Base-by-base conservation (phyloP, 2,329 filamentous ascomycete genomes). In the Dactylellina leptospora region DNA sequence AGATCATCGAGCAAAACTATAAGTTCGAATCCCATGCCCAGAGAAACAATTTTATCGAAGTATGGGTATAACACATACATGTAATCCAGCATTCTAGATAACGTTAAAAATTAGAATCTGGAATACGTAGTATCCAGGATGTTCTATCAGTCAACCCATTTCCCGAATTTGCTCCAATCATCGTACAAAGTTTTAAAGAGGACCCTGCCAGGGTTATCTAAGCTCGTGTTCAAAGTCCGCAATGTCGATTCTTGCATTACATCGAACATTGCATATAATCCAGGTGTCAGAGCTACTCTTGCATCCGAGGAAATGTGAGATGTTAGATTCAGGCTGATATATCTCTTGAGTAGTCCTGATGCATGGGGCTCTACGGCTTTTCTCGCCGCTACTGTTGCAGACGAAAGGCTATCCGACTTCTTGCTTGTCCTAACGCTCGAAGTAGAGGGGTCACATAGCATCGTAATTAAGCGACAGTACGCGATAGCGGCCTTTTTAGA, bases 1-100 rank as follows among this genome's bases (percentile, higher is more conserved):
- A 45, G 58, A 74, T 48, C 60, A 75, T 23, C 66, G 51, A 22
- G 72, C 73, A 5, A 75, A 75, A 40, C 38, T 75, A 13, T 75
- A 62, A 73, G 18, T 18, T 10, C 48, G 16, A 53, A 22, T n/a
- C 22, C n/a, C 16, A n/a, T 23, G 23, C 18, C 33, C 30, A 23
- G n/a, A 9, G 18, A 40, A 40, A 40, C 4, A 16, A 40, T 40
- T 42, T 27, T 22, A 30, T 27, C 6, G 22, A 33, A 28, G n/a
- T 47, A 27, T 25, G 27, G 20, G 27, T 42, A 56, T 47, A 30
- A 16, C 16, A 27, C n/a, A n/a, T n/a, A n/a, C n/a, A n/a, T n/a
- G n/a, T n/a, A n/a, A n/a, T n/a, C n/a, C n/a, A n/a, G n/a, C n/a
- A n/a, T n/a, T n/a, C n/a, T n/a, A n/a, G n/a, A n/a, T n/a, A n/a